Percentiles rank a stretch among this genome's conserved stretches.
These are phyloP conservation scores for Rutstroemia sp. DNA, from an alignment of 2,329 filamentous ascomycete species.

Conservation along the genomic window DNA sequence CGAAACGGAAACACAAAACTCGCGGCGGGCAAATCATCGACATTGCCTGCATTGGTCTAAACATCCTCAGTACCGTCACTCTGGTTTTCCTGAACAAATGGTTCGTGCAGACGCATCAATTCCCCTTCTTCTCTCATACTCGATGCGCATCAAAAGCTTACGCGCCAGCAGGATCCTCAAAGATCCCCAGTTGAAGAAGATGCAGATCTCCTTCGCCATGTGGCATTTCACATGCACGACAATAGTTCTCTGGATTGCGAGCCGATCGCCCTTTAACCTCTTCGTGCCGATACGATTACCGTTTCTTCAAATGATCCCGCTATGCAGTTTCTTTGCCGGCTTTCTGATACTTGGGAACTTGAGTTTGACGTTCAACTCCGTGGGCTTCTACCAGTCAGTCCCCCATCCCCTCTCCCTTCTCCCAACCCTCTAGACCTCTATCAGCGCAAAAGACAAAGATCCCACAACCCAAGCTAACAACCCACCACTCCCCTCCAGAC, in stretches of 20 bases:
- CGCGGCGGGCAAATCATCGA: slow-evolving; percentile 18
- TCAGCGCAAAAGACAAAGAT: no score
- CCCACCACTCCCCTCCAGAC: slow-evolving; percentile 13
- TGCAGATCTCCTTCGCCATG: slow-evolving; percentile 40
- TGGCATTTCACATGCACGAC: slow-evolving; percentile 40
- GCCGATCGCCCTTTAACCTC: slow-evolving; percentile 35
- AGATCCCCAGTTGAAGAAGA: slow-evolving; percentile 36
- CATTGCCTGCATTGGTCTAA: slow-evolving; percentile 33
- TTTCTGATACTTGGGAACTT: slow-evolving; percentile 40
- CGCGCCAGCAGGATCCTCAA: slow-evolving; percentile 33
- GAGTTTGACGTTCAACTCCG: slow-evolving; percentile 38
- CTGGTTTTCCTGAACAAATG: slow-evolving; percentile 39
- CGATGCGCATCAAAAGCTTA: not conserved
- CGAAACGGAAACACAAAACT: slow-evolving; percentile 6
- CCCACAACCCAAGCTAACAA: not conserved
- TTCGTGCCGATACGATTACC: slow-evolving; percentile 38
- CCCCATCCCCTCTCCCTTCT: not conserved
- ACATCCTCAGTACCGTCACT: slow-evolving; percentile 36
- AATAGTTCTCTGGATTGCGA: slow-evolving; percentile 36
- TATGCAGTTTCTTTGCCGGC: slow-evolving; percentile 39
- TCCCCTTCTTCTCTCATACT: not conserved
- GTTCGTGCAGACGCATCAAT: slow-evolving; percentile 21
- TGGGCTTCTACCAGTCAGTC: slow-evolving; percentile 38
- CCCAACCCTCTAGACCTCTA: not conserved
- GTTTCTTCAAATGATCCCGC: slow-evolving; percentile 36